Conservation (phyloP, 306 rosid genomes). For the Corylus heterophylla region DNA sequence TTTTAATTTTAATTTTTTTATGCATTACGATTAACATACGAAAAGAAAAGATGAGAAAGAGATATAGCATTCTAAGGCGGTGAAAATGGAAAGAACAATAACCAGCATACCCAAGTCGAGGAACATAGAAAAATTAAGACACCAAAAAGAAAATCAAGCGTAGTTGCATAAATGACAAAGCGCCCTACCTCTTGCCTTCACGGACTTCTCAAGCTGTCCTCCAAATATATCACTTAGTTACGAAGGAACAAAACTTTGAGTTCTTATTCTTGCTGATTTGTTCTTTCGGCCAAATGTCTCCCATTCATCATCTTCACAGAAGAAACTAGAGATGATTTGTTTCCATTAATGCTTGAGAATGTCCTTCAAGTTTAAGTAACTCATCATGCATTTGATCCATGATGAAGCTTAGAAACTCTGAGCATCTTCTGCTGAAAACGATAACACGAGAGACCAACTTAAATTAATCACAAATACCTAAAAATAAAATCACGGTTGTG, state of each 20-base stretch:
- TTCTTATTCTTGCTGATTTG: slow-evolving; percentile 92
- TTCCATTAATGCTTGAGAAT: slow-evolving; percentile 44
- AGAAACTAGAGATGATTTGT: slow-evolving; percentile 67
- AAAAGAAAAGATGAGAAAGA: not conserved
- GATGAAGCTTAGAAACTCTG: slow-evolving; percentile 91
- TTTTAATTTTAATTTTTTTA: not conserved
- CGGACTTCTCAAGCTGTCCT: slow-evolving; percentile 75
- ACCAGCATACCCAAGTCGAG: not conserved
- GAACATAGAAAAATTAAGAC: not conserved
- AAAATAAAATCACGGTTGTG: not conserved
- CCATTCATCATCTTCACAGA: slow-evolving; percentile 95
- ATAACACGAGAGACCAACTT: slow-evolving; percentile 13
- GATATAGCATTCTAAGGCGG: not conserved
- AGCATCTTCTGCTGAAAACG: slow-evolving; percentile 87
- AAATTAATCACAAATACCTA: slow-evolving; percentile 11
- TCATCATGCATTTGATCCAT: slow-evolving; percentile 94
- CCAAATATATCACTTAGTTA: slow-evolving; percentile 82
- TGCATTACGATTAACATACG: not conserved
- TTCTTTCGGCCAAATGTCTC: slow-evolving; percentile 94
- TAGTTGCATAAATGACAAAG: not conserved
- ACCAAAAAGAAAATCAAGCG: slow-evolving; percentile 4
- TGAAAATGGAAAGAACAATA: not conserved
- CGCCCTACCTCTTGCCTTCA: slow-evolving; percentile 68
- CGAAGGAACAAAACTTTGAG: slow-evolving; percentile 82
- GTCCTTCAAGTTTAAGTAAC: slow-evolving; percentile 79